A percentile compares a stretch with the other conserved stretches of the same genome.
These are phyloP conservation scores for Buxus sempervirens DNA, from an alignment of 164 flowering plant species.

Conservation along the genomic window DNA sequence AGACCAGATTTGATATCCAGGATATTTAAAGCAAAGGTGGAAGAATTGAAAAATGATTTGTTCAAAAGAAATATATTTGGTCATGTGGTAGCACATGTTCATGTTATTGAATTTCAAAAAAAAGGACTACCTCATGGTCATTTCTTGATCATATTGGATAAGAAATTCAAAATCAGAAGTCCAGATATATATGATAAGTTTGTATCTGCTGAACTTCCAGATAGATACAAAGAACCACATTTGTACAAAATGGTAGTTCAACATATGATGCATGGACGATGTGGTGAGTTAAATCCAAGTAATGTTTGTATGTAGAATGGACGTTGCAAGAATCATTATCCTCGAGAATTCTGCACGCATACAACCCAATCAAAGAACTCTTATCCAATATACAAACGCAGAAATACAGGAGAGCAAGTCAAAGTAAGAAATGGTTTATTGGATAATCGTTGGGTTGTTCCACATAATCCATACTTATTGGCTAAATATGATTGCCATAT, in stretches of 20 bases:
- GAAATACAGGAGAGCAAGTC: neutral
- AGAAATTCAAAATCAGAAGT: neutral
- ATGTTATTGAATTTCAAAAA: constrained; percentile 8
- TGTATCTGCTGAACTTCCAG: constrained; percentile 10
- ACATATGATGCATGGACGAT: constrained; percentile 26
- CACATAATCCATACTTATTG: constrained; percentile 10
- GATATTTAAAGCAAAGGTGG: neutral
- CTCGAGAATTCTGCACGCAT: constrained; percentile 1
- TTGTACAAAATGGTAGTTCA: neutral
- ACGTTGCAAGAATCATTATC: constrained; percentile 10
- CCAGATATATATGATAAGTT: neutral
- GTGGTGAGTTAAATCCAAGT: constrained; percentile 4
- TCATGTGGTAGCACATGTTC: neutral
- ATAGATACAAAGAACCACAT: neutral
- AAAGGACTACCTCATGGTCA: constrained; percentile 11
- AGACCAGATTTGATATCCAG: neutral
- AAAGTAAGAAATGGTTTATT: neutral
- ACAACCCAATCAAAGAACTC: neutral
- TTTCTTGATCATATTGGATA: neutral
- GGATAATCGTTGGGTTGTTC: constrained; percentile 11
- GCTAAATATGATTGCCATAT: constrained; percentile 15
- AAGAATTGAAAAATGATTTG: neutral
- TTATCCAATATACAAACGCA: constrained; percentile 13
- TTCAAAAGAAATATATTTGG: constrained; percentile 1
- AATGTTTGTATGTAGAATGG: neutral